Percentiles rank a stretch among this genome's conserved stretches.
These are phyloP conservation scores for Sporothrix inflata DNA, from an alignment of 2,329 filamentous ascomycete species.

Conservation along the genomic window DNA sequence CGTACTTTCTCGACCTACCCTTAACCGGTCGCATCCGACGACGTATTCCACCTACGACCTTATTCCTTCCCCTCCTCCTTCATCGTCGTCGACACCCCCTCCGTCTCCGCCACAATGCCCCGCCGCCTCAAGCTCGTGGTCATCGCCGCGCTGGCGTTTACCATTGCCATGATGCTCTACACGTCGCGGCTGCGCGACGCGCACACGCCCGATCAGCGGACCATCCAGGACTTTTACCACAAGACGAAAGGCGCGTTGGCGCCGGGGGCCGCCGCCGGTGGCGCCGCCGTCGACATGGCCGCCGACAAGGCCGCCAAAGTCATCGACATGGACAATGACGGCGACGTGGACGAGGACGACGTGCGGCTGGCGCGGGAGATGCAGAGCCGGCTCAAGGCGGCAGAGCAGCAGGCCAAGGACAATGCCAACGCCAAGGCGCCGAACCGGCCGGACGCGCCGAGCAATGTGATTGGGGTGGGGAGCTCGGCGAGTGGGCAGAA, in stretches of 20 bases:
- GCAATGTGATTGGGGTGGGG: conserved; percentile 61
- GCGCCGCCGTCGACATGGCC: conserved; percentile 32
- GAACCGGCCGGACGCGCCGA: conserved; percentile 61
- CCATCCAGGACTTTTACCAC: conserved; percentile 60
- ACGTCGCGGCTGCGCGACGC: conserved; percentile 62
- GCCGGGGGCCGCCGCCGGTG: conserved; percentile 37
- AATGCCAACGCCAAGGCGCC: conserved; percentile 68
- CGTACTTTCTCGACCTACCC: background rate
- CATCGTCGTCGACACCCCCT: background rate
- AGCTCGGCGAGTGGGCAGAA: conserved; percentile 60
- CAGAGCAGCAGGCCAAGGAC: conserved; percentile 70
- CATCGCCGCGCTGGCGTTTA: conserved; percentile 64
- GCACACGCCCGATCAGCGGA: conserved; percentile 47
- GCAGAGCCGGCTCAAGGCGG: conserved; percentile 66
- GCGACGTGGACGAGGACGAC: conserved; percentile 61
- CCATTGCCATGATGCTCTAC: conserved; percentile 74
- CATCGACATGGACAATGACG: conserved; percentile 58
- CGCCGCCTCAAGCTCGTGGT: conserved; percentile 70
- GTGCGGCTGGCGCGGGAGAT: conserved; percentile 56
- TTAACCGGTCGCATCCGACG: no score
- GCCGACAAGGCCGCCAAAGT: conserved; percentile 38
- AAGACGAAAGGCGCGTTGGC: conserved; percentile 60
- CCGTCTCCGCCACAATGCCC: conserved; percentile 54
- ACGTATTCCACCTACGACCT: background rate
- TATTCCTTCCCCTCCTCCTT: background rate